Conservation (phyloP, 495 filamentous ascomycete genomes). For the Entonaema liquescens region DNA sequence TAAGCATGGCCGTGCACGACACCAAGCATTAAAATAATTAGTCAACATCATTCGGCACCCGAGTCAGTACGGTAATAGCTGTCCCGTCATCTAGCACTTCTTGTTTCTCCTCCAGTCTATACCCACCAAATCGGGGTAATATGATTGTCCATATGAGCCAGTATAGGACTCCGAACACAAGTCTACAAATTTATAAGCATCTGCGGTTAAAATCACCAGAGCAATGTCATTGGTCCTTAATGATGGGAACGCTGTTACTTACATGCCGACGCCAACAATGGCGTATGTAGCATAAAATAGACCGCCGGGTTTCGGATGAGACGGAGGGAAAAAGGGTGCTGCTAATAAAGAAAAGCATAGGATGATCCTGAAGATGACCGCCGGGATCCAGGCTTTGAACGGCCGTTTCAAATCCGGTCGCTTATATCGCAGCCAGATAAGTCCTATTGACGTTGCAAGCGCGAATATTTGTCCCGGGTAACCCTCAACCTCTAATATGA, state of each 20-base stretch:
- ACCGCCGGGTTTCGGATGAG: constrained; percentile 62
- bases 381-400: constrained; percentile 71
- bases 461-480: constrained; percentile 72
- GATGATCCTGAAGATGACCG: constrained; percentile 57
- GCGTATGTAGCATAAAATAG: constrained; percentile 79
- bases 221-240: not conserved
- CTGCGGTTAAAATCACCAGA: constrained; percentile 50
- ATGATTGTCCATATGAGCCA: constrained; percentile 76
- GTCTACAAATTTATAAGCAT: constrained; percentile 57
- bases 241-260: constrained; percentile 48
- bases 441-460: constrained; percentile 66
- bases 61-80: constrained; percentile 64
- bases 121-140: constrained; percentile 66
- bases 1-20: not conserved
- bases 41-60: constrained; percentile 44
- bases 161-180: constrained; percentile 69
- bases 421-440: constrained; percentile 68
- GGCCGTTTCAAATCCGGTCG: constrained; percentile 70
- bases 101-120: constrained; percentile 66
- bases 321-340: constrained; percentile 64
- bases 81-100: constrained; percentile 68
- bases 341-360: constrained; percentile 59
- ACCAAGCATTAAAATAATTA: constrained; percentile 16
- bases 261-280: constrained; percentile 74
- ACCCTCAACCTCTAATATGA: constrained; percentile 76